phyloP scores from a whole-genome alignment of 2,329 filamentous ascomycete species.

The Chaetothyriales sp. region DNA sequence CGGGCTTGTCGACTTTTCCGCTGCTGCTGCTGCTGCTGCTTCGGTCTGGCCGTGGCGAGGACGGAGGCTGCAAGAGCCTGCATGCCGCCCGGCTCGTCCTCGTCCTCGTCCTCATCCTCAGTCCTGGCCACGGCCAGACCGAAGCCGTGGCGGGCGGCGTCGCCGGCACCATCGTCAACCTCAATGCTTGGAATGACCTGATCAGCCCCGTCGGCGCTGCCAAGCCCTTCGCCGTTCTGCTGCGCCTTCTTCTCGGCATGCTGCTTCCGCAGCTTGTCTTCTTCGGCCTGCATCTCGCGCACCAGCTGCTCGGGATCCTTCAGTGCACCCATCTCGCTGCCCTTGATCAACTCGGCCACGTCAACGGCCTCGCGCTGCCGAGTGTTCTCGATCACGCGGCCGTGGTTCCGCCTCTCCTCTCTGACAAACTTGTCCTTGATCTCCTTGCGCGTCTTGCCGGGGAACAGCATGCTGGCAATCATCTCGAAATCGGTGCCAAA shows the following conservation, averaged over 20 bases:
- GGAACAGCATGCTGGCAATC: conserved; percentile 50
- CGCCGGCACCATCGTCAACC: conserved; percentile 17
- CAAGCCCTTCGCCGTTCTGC: conserved; percentile 12
- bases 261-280: conserved; percentile 31
- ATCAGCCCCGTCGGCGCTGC: conserved; percentile 15
- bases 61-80: conserved; percentile 6
- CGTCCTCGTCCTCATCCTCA: background rate
- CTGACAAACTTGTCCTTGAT: conserved; percentile 52
- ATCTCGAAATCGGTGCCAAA: conserved; percentile 51
- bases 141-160: background rate
- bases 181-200: conserved; percentile 22
- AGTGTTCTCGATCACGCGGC: conserved; percentile 40
- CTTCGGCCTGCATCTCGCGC: conserved; percentile 31
- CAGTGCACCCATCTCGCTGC: conserved; percentile 31
- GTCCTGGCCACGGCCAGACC: too few species aligned
- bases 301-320: conserved; percentile 34
- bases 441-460: conserved; percentile 43
- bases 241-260: conserved; percentile 19
- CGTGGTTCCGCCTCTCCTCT: conserved; percentile 44
- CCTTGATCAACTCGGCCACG: conserved; percentile 34
- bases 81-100: conserved; percentile 1
- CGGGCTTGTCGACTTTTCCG: conserved; percentile 1
- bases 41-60: conserved; percentile 6
- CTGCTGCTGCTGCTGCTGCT: conserved; percentile 2
- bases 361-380: conserved; percentile 31